Conservation (phyloP, 768 basidiomycete genomes). For the Rubroboletus satanas region DNA sequence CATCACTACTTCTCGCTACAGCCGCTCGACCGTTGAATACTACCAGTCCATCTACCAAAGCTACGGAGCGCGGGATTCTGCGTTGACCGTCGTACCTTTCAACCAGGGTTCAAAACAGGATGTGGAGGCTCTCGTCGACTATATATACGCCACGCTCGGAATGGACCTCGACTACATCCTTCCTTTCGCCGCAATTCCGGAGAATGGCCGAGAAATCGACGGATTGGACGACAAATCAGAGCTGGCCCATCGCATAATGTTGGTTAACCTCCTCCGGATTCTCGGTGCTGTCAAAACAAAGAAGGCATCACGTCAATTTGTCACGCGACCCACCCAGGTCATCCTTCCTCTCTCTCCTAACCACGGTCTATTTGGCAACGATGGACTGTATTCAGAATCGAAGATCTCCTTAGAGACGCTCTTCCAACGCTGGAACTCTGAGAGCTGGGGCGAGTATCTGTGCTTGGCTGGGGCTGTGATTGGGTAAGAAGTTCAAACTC, state of each 20-base stretch:
- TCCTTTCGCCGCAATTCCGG: slow-evolving; percentile 97
- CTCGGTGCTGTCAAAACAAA: slow-evolving; percentile 97
- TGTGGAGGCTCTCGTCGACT: slow-evolving; percentile 95
- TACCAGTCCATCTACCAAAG: slow-evolving; percentile 98
- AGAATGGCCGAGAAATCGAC: slow-evolving; percentile 98
- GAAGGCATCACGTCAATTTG: slow-evolving; percentile 95
- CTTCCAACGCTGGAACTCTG: slow-evolving; percentile 97
- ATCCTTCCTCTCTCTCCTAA: slow-evolving; percentile 97
- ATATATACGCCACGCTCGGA: slow-evolving; percentile 92
- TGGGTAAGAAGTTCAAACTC: slow-evolving; percentile 53
- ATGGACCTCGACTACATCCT: slow-evolving; percentile 98
- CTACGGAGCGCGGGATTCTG: slow-evolving; percentile 92
- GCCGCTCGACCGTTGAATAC: slow-evolving; percentile 92
- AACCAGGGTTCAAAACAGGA: slow-evolving; percentile 99
- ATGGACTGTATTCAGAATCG: slow-evolving; percentile 96
- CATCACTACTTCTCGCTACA: slow-evolving; percentile 97
- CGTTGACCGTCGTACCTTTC: slow-evolving; percentile 96
- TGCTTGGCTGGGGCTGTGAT: slow-evolving; percentile 98
- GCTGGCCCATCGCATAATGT: slow-evolving; percentile 97
- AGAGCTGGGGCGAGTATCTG: slow-evolving; percentile 98
- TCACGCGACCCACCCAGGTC: slow-evolving; percentile 97
- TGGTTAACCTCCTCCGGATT: slow-evolving; percentile 93
- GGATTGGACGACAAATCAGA: slow-evolving; percentile 96
- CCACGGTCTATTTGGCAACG: slow-evolving; percentile 96
- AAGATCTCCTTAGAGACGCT: slow-evolving; percentile 98